Percentiles rank a stretch among this genome's conserved stretches.
phyloP scores from a whole-genome alignment of 1,139 yeast genomes.

The Sugiyamaella paludigena region DNA sequence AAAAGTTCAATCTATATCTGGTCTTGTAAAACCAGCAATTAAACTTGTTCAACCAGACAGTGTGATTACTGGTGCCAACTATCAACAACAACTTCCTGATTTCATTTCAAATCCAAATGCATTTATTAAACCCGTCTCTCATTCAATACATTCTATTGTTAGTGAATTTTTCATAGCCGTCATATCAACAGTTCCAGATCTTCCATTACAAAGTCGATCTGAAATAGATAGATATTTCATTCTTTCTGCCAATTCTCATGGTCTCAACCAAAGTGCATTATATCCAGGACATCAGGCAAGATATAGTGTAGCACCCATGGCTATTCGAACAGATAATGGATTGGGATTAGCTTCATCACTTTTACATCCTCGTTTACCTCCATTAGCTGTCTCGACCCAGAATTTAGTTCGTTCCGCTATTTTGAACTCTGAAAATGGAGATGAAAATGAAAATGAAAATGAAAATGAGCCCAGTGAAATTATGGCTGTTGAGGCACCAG shows the following conservation, averaged over 20 bases:
- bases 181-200: conserved; percentile 46
- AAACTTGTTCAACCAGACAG: conserved; percentile 27
- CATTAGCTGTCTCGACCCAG: conserved; percentile 33
- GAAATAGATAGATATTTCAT: conserved; percentile 59
- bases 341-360: conserved; percentile 51
- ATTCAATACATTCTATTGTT: conserved; percentile 41
- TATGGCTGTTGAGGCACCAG: background rate
- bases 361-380: conserved; percentile 77
- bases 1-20: conserved; percentile 15
- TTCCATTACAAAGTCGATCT: conserved; percentile 64
- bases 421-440: conserved; percentile 13
- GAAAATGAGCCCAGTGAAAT: background rate
- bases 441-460: background rate
- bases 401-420: conserved; percentile 14
- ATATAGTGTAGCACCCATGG: conserved; percentile 69
- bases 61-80: background rate
- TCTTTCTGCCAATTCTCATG: conserved; percentile 43
- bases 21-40: conserved; percentile 25
- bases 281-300: conserved; percentile 62
- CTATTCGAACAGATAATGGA: conserved; percentile 42
- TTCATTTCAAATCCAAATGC: conserved; percentile 64
- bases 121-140: conserved; percentile 48
- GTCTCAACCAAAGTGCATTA: conserved; percentile 46
- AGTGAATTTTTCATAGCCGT: conserved; percentile 51
- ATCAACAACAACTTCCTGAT: conserved; percentile 40